phyloP scores from a whole-genome alignment of 495 filamentous ascomycete species.

The Aspergillus campestris region DNA sequence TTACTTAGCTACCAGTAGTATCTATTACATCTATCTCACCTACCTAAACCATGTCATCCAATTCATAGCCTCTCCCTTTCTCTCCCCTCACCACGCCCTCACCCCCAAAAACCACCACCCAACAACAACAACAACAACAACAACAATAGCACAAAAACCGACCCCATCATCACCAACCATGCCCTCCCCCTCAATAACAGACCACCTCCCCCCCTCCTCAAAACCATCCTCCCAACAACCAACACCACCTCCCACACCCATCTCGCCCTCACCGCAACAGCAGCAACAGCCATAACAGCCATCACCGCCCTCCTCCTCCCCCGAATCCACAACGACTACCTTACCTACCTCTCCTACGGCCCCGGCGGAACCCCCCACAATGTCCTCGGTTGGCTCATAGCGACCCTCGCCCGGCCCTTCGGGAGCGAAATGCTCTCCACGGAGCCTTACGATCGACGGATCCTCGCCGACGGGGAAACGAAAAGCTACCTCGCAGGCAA shows the following conservation, averaged over 20 bases:
- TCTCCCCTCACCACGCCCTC: slow-evolving; percentile 5
- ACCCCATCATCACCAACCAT: too few species aligned
- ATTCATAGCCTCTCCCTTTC: slow-evolving; percentile 6
- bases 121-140: too few species aligned
- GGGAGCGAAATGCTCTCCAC: slow-evolving; percentile 26
- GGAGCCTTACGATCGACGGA: slow-evolving; percentile 17
- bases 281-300: too few species aligned
- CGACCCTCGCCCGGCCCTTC: slow-evolving; percentile 21
- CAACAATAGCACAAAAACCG: too few species aligned
- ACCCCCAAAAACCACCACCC: too few species aligned
- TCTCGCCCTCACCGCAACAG: slow-evolving; percentile 12
- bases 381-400: slow-evolving; percentile 24
- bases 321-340: slow-evolving; percentile 25
- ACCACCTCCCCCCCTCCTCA: too few species aligned
- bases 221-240: too few species aligned
- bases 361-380: slow-evolving; percentile 28
- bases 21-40: too few species aligned
- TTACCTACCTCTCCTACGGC: slow-evolving; percentile 24
- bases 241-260: slow-evolving; percentile 9
- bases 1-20: too few species aligned
- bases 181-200: too few species aligned
- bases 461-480: slow-evolving; percentile 16
- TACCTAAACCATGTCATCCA: too few species aligned
- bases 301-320: slow-evolving; percentile 18
- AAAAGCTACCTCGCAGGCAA: slow-evolving; percentile 3